phyloP scores from a whole-genome alignment of 176 grass and related monocot genomes.

The Musa troglodytarum region DNA sequence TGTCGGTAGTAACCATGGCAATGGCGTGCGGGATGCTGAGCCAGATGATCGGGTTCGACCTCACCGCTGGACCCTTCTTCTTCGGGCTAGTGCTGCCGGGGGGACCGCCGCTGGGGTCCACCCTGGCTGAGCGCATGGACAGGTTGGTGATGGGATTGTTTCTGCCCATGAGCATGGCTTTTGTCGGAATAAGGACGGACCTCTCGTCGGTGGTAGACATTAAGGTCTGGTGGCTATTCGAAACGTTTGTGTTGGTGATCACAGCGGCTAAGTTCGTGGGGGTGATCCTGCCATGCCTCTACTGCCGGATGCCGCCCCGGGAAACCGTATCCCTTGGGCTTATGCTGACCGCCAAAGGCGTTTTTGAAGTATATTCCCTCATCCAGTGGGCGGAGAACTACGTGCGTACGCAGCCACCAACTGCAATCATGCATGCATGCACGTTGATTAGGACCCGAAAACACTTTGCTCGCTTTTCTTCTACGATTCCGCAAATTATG shows the following conservation, averaged over 20 bases:
- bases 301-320: conserved; percentile 44
- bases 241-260: conserved; percentile 39
- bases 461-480: background rate
- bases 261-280: conserved; percentile 50
- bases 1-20: conserved; percentile 39
- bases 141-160: conserved; percentile 57
- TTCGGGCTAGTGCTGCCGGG: conserved; percentile 69
- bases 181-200: conserved; percentile 50
- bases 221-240: conserved; percentile 25
- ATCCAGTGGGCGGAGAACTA: conserved; percentile 52
- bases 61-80: conserved; percentile 26
- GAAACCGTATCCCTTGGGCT: conserved; percentile 62
- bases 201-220: conserved; percentile 22
- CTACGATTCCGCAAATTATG: background rate
- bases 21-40: conserved; percentile 29
- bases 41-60: conserved; percentile 42
- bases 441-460: background rate
- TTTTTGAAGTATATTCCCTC: conserved; percentile 68
- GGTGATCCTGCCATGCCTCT: conserved; percentile 50
- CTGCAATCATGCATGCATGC: background rate
- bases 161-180: conserved; percentile 55
- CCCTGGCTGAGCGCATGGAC: conserved; percentile 66
- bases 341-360: conserved; percentile 71
- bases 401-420: conserved; percentile 16
- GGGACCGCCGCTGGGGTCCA: conserved; percentile 69